Evolutionary conservation across 805 yeast species (phyloP).

Genomic region (Schwanniomyces sp.): DNA sequence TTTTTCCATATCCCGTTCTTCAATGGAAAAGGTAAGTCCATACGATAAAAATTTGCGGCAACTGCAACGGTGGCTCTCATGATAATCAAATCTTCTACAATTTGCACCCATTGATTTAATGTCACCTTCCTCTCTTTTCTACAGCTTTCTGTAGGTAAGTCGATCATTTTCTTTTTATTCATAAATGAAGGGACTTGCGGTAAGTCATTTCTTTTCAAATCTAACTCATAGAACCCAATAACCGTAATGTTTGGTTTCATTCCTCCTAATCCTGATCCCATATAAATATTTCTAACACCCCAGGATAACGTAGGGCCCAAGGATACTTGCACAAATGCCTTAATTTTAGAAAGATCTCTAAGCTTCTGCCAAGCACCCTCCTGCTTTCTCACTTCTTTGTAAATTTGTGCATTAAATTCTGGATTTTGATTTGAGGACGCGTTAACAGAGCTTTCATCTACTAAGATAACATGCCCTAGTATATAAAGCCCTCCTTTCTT

Average conservation of each 20-base stretch:
- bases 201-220: conserved; percentile 35
- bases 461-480: conserved; percentile 85
- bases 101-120: conserved; percentile 85
- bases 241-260: conserved; percentile 97
- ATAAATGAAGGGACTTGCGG: conserved; percentile 20
- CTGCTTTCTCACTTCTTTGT: conserved; percentile 68
- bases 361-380: conserved; percentile 81
- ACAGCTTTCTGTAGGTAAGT: conserved; percentile 77
- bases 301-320: conserved; percentile 85
- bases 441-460: conserved; percentile 28
- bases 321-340: conserved; percentile 93
- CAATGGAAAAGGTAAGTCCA: conserved; percentile 57
- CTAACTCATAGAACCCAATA: conserved; percentile 79
- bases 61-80: conserved; percentile 92
- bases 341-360: conserved; percentile 73
- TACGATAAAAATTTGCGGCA: conserved; percentile 77
- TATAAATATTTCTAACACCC: conserved; percentile 90
- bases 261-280: conserved; percentile 97
- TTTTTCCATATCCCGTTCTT: conserved; percentile 10
- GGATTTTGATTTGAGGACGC: conserved; percentile 41
- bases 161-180: conserved; percentile 16
- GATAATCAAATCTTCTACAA: conserved; percentile 83
- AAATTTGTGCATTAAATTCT: conserved; percentile 43
- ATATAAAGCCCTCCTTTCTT: conserved; percentile 95
- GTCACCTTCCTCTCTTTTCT: conserved; percentile 68